Conservation (phyloP, 345 rosid species). For the Euphorbia tirucalli region DNA sequence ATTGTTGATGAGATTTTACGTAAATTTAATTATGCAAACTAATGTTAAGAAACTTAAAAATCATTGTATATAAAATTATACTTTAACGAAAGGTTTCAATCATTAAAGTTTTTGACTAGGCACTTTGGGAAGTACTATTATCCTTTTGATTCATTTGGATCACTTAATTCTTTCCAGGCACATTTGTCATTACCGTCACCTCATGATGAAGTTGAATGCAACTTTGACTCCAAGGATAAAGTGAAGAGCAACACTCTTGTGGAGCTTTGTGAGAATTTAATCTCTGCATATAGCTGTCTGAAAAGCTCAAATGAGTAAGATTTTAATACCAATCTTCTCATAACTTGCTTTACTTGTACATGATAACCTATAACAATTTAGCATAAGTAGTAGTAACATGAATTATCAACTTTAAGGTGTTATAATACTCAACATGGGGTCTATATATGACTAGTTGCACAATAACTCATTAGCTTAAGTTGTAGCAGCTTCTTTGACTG, state of each 20-base stretch:
- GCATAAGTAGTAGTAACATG: not conserved
- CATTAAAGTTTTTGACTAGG: not conserved
- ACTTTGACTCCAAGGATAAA: constrained; percentile 23
- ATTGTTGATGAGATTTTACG: not conserved
- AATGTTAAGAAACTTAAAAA: not conserved
- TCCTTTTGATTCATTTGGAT: constrained; percentile 4
- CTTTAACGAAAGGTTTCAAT: not conserved
- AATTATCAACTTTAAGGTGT: not conserved
- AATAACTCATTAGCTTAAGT: no score
- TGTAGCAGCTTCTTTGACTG: no score
- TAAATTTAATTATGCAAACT: not conserved
- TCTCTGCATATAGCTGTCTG: constrained; percentile 53
- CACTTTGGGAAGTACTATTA: not conserved
- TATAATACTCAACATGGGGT: not conserved
- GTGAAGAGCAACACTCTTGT: constrained; percentile 29
- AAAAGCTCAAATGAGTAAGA: constrained; percentile 53
- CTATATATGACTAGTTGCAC: no score
- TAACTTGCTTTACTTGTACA: not conserved
- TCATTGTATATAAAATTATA: not conserved
- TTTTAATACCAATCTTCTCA: not conserved
- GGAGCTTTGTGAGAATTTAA: constrained; percentile 59
- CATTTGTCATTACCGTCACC: constrained; percentile 35
- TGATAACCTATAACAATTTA: not conserved
- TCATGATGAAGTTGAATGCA: constrained; percentile 17
- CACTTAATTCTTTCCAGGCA: constrained; percentile 49